Conservation (phyloP, 257 asterid genomes). For the Penstemon davidsonii region DNA sequence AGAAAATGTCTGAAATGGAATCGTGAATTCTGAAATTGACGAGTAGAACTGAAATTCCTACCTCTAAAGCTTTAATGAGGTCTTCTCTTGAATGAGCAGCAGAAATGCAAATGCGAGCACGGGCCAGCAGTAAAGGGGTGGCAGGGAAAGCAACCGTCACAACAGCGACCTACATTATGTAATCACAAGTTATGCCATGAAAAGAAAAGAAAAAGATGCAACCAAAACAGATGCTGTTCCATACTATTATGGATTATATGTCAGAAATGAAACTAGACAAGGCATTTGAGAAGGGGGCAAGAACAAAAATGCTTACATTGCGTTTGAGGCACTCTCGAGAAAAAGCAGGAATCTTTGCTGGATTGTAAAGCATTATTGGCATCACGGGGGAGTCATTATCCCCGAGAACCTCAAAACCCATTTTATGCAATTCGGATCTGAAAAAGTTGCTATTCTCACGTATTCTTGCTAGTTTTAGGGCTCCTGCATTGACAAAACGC, state of each 20-base stretch:
- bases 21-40: neutral
- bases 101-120: constrained; percentile 94
- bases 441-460: constrained; percentile 94
- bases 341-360: constrained; percentile 95
- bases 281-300: neutral
- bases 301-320: constrained; percentile 46
- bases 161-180: constrained; percentile 70
- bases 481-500: constrained; percentile 54
- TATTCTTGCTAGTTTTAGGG: constrained; percentile 83
- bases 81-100: constrained; percentile 97
- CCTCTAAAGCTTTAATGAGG: constrained; percentile 88
- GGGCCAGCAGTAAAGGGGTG: constrained; percentile 91
- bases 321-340: constrained; percentile 93
- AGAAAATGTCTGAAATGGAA: too few species aligned
- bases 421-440: constrained; percentile 89
- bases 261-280: constrained; percentile 12
- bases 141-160: constrained; percentile 99
- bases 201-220: neutral
- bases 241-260: neutral
- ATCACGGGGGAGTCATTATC: constrained; percentile 97
- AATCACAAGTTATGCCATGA: constrained; percentile 11
- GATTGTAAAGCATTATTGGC: constrained; percentile 98
- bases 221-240: neutral
- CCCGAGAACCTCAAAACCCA: constrained; percentile 98
- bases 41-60: constrained; percentile 24